Evolutionary conservation across 1,284 basidiomycete genomes (phyloP).

Genomic region (Neolentinus lepideus): DNA sequence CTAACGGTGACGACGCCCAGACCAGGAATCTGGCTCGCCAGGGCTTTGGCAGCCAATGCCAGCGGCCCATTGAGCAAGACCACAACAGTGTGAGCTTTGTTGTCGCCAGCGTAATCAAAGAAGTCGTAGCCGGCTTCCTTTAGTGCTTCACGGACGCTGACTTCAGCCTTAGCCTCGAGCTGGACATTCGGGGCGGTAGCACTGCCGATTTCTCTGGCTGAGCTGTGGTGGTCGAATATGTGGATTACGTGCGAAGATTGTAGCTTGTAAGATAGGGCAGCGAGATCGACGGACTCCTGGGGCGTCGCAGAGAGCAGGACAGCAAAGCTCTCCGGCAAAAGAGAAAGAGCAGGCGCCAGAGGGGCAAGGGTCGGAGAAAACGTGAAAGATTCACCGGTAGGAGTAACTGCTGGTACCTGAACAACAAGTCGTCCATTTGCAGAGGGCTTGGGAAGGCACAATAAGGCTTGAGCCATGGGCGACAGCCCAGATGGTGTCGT

Average conservation of each 20-base stretch:
- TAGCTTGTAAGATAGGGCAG: conserved; percentile 59
- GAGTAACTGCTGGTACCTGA: conserved; percentile 69
- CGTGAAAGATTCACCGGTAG: conserved; percentile 56
- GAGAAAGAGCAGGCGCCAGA: conserved; percentile 49
- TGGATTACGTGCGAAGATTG: conserved; percentile 63
- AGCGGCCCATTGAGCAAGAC: conserved; percentile 68
- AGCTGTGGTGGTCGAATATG: conserved; percentile 71
- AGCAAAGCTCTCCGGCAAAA: conserved; percentile 66
- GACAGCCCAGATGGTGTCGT: conserved; percentile 72
- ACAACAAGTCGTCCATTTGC: conserved; percentile 62
- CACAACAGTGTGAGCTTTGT: conserved; percentile 48
- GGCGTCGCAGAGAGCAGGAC: conserved; percentile 78
- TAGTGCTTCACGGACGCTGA: conserved; percentile 39
- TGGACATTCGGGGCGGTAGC: conserved; percentile 25
- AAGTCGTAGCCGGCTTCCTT: conserved; percentile 47
- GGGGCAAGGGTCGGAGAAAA: conserved; percentile 70
- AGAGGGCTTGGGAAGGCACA: conserved; percentile 55
- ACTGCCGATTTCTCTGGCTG: conserved; percentile 64
- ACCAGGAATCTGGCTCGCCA: conserved; percentile 36
- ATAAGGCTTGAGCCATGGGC: conserved; percentile 69
- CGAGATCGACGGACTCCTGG: conserved; percentile 71
- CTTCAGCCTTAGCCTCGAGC: conserved; percentile 21
- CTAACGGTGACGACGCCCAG: conserved; percentile 65
- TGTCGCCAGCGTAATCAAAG: conserved; percentile 66
- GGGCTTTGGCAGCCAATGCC: conserved; percentile 46